Conservation (phyloP, 2,329 filamentous ascomycete genomes). For the Calcarisporium arbuscula region DNA sequence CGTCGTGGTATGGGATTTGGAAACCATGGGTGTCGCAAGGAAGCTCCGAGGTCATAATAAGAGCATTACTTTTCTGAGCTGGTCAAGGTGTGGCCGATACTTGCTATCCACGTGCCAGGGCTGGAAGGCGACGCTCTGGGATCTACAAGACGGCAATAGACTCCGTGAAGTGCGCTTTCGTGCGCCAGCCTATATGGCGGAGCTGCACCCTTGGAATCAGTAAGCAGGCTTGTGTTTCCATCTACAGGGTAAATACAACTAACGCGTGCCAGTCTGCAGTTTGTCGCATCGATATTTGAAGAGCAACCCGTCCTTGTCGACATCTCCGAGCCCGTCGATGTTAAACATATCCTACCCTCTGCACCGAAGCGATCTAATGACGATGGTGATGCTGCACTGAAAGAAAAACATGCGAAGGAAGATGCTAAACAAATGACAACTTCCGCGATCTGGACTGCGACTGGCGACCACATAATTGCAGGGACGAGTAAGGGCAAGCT, state of each 20-base stretch:
- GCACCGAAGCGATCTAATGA: constrained; percentile 68
- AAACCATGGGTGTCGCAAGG: constrained; percentile 92
- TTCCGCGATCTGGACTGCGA: constrained; percentile 78
- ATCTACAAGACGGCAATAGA: constrained; percentile 63
- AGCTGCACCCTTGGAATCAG: constrained; percentile 88
- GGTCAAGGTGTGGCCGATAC: constrained; percentile 88
- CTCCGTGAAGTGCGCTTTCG: constrained; percentile 85
- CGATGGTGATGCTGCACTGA: constrained; percentile 61
- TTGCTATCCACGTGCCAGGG: constrained; percentile 89
- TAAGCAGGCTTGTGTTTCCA: constrained; percentile 34
- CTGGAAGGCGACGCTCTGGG: constrained; percentile 96
- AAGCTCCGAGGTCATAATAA: constrained; percentile 90
- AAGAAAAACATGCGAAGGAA: constrained; percentile 82
- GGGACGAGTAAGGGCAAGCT: constrained; percentile 95
- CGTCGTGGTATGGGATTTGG: constrained; percentile 92
- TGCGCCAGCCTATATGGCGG: constrained; percentile 90
- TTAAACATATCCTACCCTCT: constrained; percentile 74
- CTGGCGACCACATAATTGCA: constrained; percentile 81
- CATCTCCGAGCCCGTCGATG: constrained; percentile 59
- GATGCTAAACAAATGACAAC: constrained; percentile 95
- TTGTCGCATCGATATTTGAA: constrained; percentile 90
- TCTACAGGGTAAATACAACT: too few species aligned
- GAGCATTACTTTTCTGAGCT: constrained; percentile 90
- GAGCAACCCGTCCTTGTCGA: constrained; percentile 87
- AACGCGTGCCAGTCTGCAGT: constrained; percentile 62